Evolutionary conservation across 2,329 filamentous ascomycete species (phyloP), one percentile per base, ranked within the genome.

Genomic region (Cladosporium colombiae): DNA sequence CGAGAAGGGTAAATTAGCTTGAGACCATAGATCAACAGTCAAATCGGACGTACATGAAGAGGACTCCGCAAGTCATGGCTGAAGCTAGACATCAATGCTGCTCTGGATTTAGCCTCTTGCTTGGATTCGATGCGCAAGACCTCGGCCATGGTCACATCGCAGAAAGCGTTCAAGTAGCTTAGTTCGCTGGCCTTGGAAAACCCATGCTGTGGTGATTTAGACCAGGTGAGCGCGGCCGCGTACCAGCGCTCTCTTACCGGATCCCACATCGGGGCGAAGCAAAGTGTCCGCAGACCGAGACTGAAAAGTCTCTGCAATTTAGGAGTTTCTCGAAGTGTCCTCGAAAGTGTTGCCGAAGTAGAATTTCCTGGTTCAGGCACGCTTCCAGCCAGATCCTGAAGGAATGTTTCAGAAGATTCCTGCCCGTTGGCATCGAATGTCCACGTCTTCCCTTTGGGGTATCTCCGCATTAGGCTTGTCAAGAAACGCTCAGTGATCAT

Each of bases 231-330:
- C 29, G 68, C 70, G 8, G 72, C 74, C 7, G 72, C 70, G 61
- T 70, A 75, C 74, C 74, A 76, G 21, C 74, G 67, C 44, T 73
- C 70, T 46, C 72, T 65, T 14, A 79, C 79, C 16, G 80, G 78
- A 69, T 86, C 84, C 82, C 82, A 86, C 14, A 85, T 72, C 0
- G 83, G 83, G 3, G 84, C 75, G 49, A 86, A 81, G 5, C 84
- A 77, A 6, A 85, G 74, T 65, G 83, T 82, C 0, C 78, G 74
- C 1, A 81, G 81, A 29, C 75, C 76, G 5, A 35, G 21, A 1
- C 82, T 82, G 55, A 86, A 84, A 62, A 73, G 63, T 23, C 66
- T 68, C 10, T 71, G 65, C 11, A 75, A 71, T 55, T 74, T 72
- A 25, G 64, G 62, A 6, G 69, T 66, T 29, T 74, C 73, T 40